These are phyloP conservation scores for Claviceps quebecensis DNA, from an alignment of 2,329 filamentous ascomycete species.

Conservation along the genomic window DNA sequence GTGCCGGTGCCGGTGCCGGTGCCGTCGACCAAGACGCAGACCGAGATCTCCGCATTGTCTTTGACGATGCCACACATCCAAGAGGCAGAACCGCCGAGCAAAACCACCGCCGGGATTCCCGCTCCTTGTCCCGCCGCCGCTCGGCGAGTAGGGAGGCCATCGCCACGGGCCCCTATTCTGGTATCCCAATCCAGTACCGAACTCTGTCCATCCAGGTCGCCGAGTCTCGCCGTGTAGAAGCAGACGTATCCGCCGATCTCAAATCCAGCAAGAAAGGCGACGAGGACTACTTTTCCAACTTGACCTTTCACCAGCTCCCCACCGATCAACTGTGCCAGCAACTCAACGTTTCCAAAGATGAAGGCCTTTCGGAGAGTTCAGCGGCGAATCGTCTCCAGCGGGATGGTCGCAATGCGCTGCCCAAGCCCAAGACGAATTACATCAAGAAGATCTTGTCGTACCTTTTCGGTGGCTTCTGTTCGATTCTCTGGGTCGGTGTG, in stretches of 20 bases:
- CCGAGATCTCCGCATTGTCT: conserved; percentile 13
- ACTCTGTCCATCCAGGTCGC: conserved; percentile 26
- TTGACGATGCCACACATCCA: conserved; percentile 11
- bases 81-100: conserved; percentile 8
- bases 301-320: conserved; percentile 24
- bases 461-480: conserved; percentile 33
- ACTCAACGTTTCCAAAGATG: conserved; percentile 20
- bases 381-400: conserved; percentile 21
- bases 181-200: conserved; percentile 26
- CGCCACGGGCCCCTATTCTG: conserved; percentile 20
- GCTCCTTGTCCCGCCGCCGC: conserved; percentile 12
- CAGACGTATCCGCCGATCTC: conserved; percentile 8
- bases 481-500: conserved; percentile 31
- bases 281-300: conserved; percentile 29
- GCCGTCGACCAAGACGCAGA: conserved; percentile 12
- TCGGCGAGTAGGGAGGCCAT: conserved; percentile 14
- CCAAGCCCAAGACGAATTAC: conserved; percentile 28
- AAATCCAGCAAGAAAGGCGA: conserved; percentile 19
- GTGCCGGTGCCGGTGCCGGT: conserved; percentile 1
- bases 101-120: conserved; percentile 5
- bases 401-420: conserved; percentile 28
- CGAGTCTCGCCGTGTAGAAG: conserved; percentile 20
- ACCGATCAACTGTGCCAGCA: conserved; percentile 23
- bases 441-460: conserved; percentile 26
- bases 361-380: conserved; percentile 21